Base-by-base conservation (phyloP, 2,329 filamentous ascomycete genomes). In the Colletotrichum sp. region DNA sequence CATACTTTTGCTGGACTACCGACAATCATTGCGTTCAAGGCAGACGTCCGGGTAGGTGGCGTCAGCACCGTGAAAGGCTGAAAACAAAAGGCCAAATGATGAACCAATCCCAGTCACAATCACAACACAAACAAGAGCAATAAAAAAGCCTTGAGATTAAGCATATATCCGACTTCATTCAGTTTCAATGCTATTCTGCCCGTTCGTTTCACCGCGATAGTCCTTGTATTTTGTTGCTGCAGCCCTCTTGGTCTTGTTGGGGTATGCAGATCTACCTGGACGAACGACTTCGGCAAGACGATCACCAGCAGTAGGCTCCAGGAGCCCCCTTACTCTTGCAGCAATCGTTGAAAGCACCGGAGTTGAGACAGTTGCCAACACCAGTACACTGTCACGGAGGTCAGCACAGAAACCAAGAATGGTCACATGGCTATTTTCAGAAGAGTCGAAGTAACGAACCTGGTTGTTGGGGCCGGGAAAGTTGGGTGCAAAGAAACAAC, bases 1-100 rank as follows among this genome's bases (percentile, higher is more conserved):
- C 0, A 0, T 44, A 44, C 36, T 18, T 1, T 44, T 2, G 1
- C 8, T 44, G 8, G 36, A n/a, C 16, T 0, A 44, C 16, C 5
- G 36, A n/a, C 36, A 0, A 44, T 44, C 5, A 6, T 44, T 0
- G 36, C 36, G 16, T n/a, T 44, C 8, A 44, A 18, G 16, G 16
- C 36, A 44, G 36, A 44, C 16, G 8, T 44, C 5, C 36, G 1
- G 1, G 6, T 44, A 18, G 5, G 5, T 44, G 4, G 16, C 5
- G 36, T 10, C 1, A 2, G 36, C 36, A 6, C 36, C 36, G 16
- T 18, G 16, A 2, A 1, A 44, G 36, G 36, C 36, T 18, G 36
- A 8, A 44, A 44, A 44, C 36, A 18, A 10, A n/a, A 44, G 1
- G 5, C 16, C 16, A 10, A 39, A n/a, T 1, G 16, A 18, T 39